Evolutionary conservation across 2,329 filamentous ascomycete species (phyloP), one percentile per base, ranked within the genome.

Genomic region (Diaporthe velutina): DNA sequence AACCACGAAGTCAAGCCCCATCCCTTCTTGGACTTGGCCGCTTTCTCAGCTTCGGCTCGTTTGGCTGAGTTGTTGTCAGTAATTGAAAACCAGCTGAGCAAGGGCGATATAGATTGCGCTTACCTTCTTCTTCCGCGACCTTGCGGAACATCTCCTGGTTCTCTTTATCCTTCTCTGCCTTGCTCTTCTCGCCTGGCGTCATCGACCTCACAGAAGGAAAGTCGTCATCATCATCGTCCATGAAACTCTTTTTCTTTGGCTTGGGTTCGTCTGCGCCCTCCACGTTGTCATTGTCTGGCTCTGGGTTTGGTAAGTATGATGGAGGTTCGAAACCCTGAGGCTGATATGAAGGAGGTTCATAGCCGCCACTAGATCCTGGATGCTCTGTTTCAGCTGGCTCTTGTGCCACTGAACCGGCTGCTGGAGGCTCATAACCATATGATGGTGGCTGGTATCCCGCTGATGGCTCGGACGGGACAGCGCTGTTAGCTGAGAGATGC

Each of bases 1-100:
- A 98, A 97, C 95, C 96, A 98, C 68, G 95, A 92, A 42, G 91
- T 90, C 74, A 98, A 93, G 82, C 93, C 94, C 92, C 96, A 98
- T 40, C 94, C 92, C 78, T 91, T 91, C 84, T 92, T 93, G 76
- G 82, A 79, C 77, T 87, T 85, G 48, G 85, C 84, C 75, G 86
- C 86, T 75, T 87, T 86, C 71, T 85, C 83, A 74, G 89, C 87
- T 76, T 86, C 88, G 61, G 87, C 90, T 73, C 90, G 90, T 85
- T 93, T 91, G 28, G 92, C 92, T 93, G 68, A 8, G 15, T 17
- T 52, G 4, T 38, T 54, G 22, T n/a, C 7, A 60, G 48, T 73
- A 8, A 72, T n/a, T 35, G 60, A 28, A 30, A 12, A 12, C 2
- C 74, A 77, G 66, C 50, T 50, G 78, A 79, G 78, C 57, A 30